phyloP scores from a whole-genome alignment of 1,139 yeast genomes.

The Diutina siamensis region DNA sequence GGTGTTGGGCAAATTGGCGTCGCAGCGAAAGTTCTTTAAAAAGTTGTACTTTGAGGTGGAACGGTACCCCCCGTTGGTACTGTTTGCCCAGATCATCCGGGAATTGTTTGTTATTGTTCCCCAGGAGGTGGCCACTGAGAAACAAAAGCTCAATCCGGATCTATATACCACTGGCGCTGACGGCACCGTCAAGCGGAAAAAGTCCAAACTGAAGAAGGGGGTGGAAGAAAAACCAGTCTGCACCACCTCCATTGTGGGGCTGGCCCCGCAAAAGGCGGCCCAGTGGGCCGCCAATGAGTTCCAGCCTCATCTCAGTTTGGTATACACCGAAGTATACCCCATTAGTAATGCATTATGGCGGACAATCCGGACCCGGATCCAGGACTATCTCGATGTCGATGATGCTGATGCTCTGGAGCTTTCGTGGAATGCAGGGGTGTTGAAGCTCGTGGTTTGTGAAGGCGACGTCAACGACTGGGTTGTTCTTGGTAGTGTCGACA shows the following conservation, averaged over 20 bases:
- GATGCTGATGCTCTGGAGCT: slow-evolving; percentile 32
- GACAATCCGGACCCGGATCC: slow-evolving; percentile 57
- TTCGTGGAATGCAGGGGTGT: slow-evolving; percentile 57
- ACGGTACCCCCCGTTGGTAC: slow-evolving; percentile 44
- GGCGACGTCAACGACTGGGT: slow-evolving; percentile 71
- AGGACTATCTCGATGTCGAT: slow-evolving; percentile 50
- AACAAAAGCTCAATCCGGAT: slow-evolving; percentile 13
- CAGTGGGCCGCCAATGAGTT: slow-evolving; percentile 49
- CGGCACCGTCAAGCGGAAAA: background rate
- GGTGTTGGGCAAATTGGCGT: background rate
- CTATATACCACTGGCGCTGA: slow-evolving; percentile 4
- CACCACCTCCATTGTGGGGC: slow-evolving; percentile 15
- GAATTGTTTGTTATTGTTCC: slow-evolving; percentile 52
- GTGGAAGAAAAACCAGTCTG: slow-evolving; percentile 16
- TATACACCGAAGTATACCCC: slow-evolving; percentile 57
- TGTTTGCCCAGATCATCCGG: slow-evolving; percentile 58
- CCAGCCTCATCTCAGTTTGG: slow-evolving; percentile 66
- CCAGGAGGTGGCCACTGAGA: background rate
- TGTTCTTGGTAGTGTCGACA: slow-evolving; percentile 47
- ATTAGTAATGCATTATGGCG: slow-evolving; percentile 60
- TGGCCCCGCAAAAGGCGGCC: slow-evolving; percentile 28
- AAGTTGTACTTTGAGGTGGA: slow-evolving; percentile 52
- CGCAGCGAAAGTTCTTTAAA: slow-evolving; percentile 12
- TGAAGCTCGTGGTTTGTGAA: slow-evolving; percentile 61
- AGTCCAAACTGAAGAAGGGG: slow-evolving; percentile 10